Evolutionary conservation across 2,329 filamentous ascomycete genomes (phyloP).

Genomic region (Fusarium redolens): DNA sequence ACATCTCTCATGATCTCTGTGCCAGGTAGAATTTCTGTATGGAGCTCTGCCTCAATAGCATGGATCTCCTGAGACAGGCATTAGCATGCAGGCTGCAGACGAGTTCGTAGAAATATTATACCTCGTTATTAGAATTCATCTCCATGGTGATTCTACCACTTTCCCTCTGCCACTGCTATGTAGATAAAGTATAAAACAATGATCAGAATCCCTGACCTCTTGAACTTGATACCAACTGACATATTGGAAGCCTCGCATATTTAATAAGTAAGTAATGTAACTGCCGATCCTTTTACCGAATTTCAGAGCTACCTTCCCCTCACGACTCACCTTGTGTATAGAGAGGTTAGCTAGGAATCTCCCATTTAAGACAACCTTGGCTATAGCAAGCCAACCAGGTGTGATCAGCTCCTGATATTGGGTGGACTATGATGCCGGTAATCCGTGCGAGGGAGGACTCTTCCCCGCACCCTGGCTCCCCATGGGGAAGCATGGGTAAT

Average conservation of each 20-base stretch:
- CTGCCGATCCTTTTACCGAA: not conserved
- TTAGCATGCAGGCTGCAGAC: not conserved
- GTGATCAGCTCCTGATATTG: not conserved
- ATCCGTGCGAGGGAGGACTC: not conserved
- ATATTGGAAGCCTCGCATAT: not conserved
- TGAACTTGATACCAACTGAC: not conserved
- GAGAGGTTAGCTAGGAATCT: not conserved
- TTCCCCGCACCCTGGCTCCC: not conserved
- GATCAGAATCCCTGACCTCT: no score
- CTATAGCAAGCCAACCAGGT: not conserved
- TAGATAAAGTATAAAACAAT: no score
- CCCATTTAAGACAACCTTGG: not conserved
- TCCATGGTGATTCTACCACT: not conserved
- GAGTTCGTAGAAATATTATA: accelerated
- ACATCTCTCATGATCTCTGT: conserved; percentile 1
- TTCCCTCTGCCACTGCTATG: not conserved
- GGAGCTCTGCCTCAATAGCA: not conserved
- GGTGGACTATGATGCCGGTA: not conserved
- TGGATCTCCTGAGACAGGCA: not conserved
- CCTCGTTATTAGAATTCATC: not conserved
- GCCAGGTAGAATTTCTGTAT: not conserved
- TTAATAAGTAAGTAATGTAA: not conserved
- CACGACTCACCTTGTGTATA: not conserved
- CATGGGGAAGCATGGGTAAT: not conserved
- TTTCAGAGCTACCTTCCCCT: not conserved